phyloP scores from a whole-genome alignment of 345 rosid genomes.

The Ricinus communis region DNA sequence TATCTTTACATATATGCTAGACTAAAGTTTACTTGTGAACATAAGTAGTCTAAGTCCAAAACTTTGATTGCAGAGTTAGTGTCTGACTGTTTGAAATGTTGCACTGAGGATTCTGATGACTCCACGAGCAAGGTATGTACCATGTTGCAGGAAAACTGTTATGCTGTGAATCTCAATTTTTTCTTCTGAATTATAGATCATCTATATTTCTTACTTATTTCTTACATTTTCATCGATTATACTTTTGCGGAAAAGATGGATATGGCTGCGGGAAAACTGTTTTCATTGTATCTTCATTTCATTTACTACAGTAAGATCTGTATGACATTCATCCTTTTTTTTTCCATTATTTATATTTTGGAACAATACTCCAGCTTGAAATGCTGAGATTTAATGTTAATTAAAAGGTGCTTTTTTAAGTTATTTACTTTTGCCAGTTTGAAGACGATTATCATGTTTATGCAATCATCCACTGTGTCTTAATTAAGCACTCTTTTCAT shows the following conservation, averaged over 20 bases:
- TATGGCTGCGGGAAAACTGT: background rate
- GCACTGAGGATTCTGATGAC: conserved; percentile 93
- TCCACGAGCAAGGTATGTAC: conserved; percentile 72
- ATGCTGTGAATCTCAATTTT: background rate
- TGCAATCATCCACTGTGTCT: background rate
- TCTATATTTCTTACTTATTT: background rate
- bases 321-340: too few species aligned
- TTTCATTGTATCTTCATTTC: background rate
- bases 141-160: background rate
- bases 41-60: conserved; percentile 10
- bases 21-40: background rate
- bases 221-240: background rate
- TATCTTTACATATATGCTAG: background rate
- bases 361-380: too few species aligned
- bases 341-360: too few species aligned
- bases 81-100: conserved; percentile 91
- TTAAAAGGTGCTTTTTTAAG: background rate
- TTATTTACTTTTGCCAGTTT: background rate
- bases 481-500: background rate
- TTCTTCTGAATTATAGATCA: background rate
- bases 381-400: background rate
- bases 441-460: background rate
- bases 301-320: too few species aligned
- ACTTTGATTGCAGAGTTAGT: conserved; percentile 69
- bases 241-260: background rate